A percentile compares a stretch with the other conserved stretches of the same genome.
Conservation (phyloP, 495 filamentous ascomycete genomes). For the Diplogelasinospora grovesii region DNA sequence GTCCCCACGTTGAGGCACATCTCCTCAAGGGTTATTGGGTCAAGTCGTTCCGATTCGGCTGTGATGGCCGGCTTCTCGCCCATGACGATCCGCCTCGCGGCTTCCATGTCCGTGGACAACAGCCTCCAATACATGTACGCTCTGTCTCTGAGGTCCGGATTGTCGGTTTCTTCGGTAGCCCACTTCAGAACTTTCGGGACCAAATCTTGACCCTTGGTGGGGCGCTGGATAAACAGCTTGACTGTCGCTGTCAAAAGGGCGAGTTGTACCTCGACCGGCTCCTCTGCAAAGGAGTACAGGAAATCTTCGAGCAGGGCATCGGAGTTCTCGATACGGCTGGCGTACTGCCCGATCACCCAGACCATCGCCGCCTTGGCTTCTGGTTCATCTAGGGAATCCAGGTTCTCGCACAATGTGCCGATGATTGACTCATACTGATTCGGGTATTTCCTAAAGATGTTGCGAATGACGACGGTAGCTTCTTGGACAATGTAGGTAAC, state of each 20-base stretch:
- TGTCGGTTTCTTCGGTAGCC: constrained; percentile 98
- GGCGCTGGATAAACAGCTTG: constrained; percentile 95
- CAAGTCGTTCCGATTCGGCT: constrained; percentile 90
- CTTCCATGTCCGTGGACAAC: constrained; percentile 84
- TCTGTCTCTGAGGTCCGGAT: constrained; percentile 89
- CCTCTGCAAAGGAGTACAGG: constrained; percentile 84
- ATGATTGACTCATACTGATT: constrained; percentile 99
- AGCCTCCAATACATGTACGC: constrained; percentile 99
- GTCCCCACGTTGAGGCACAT: constrained; percentile 97
- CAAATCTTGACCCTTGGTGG: constrained; percentile 87
- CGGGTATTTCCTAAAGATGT: constrained; percentile 98
- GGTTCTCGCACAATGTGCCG: constrained; percentile 85
- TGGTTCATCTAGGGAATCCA: constrained; percentile 96
- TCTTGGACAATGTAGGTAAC: constrained; percentile 99
- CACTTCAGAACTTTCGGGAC: constrained; percentile 96
- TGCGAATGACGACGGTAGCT: constrained; percentile 97
- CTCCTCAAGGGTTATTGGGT: constrained; percentile 87
- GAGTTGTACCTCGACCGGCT: constrained; percentile 90
- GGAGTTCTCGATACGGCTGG: constrained; percentile 91
- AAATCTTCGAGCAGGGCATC: constrained; percentile 94
- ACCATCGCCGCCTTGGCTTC: constrained; percentile 99
- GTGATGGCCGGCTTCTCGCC: constrained; percentile 95
- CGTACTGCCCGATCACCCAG: constrained; percentile 99
- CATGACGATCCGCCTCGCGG: constrained; percentile 87
- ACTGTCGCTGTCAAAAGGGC: constrained; percentile 93